A percentile compares a stretch with the other conserved stretches of the same genome.
Evolutionary conservation across 2,329 filamentous ascomycete genomes (phyloP).

Genomic region (Trichoderma koningii): DNA sequence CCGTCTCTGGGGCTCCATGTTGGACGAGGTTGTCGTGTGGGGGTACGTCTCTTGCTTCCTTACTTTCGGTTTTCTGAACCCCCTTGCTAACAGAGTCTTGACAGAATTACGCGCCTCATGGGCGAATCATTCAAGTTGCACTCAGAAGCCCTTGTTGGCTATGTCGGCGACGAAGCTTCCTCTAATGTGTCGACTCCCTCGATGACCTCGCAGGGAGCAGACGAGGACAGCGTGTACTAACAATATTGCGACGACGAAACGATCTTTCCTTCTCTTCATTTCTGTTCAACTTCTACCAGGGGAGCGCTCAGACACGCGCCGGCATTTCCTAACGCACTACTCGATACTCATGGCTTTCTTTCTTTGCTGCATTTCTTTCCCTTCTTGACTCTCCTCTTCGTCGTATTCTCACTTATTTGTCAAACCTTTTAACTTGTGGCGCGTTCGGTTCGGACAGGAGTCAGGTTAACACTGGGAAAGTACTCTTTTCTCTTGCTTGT

Average conservation of each 20-base stretch:
- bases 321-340: slow-evolving; percentile 37
- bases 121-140: slow-evolving; percentile 97
- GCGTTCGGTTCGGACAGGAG: slow-evolving; percentile 33
- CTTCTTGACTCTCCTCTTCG: neutral
- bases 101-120: slow-evolving; percentile 89
- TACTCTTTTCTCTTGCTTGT: slow-evolving; percentile 31
- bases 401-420: slow-evolving; percentile 35
- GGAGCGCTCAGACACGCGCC: slow-evolving; percentile 27
- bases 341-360: slow-evolving; percentile 22
- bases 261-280: slow-evolving; percentile 39
- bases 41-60: slow-evolving; percentile 68
- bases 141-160: slow-evolving; percentile 90
- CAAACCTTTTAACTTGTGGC: slow-evolving; percentile 31
- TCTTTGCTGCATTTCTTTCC: neutral
- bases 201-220: slow-evolving; percentile 70
- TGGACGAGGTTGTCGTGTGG: slow-evolving; percentile 98
- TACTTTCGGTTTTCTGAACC: neutral
- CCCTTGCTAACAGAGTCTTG: slow-evolving; percentile 30
- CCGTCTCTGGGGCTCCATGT: slow-evolving; percentile 94
- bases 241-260: slow-evolving; percentile 54
- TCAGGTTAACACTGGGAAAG: slow-evolving; percentile 34
- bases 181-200: slow-evolving; percentile 70
- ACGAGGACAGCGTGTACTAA: slow-evolving; percentile 73
- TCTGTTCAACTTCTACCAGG: slow-evolving; percentile 30
- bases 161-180: slow-evolving; percentile 80